Percentiles rank a stretch among this genome's conserved stretches.
phyloP scores from a whole-genome alignment of 163 green algal species.

The Scenedesmus sp. region DNA sequence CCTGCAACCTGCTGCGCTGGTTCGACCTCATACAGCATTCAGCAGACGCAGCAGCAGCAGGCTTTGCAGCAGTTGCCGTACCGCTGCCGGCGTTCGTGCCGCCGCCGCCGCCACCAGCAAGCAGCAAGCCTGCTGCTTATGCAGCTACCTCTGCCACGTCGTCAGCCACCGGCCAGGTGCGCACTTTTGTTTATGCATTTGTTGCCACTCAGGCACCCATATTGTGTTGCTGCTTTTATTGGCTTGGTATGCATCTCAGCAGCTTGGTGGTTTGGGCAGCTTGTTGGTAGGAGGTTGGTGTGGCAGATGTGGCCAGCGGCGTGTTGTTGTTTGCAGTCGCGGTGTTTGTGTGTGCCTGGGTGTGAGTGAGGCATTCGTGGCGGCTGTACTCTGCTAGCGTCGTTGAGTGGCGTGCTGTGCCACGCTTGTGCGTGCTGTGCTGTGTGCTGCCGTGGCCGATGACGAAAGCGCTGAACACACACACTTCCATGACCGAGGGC shows the following conservation, averaged over 20 bases:
- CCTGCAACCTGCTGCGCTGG: conserved; percentile 81
- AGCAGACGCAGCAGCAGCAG: conserved; percentile 45
- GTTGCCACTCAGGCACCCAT: no score
- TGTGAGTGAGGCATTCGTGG: no score
- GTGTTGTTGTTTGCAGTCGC: background rate
- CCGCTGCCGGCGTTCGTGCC: conserved; percentile 61
- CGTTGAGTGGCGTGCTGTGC: background rate
- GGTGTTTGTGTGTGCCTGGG: background rate
- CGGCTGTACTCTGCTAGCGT: background rate
- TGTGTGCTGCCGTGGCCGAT: conserved; percentile 1
- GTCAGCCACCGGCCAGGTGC: background rate
- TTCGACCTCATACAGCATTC: conserved; percentile 76
- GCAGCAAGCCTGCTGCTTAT: conserved; percentile 22
- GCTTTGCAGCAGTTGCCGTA: conserved; percentile 43
- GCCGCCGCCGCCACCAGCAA: conserved; percentile 55
- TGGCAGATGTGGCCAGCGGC: background rate
- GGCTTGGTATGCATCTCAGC: no score
- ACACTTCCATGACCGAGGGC: conserved; percentile 56
- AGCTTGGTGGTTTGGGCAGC: background rate
- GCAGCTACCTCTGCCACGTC: conserved; percentile 21
- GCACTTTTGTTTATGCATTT: no score
- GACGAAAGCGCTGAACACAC: conserved; percentile 38
- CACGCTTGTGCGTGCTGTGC: background rate
- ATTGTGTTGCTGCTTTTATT: no score
- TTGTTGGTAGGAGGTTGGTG: background rate